phyloP scores from a whole-genome alignment of 192 early-diverging fungal genomes.

The Coemansia sp. region DNA sequence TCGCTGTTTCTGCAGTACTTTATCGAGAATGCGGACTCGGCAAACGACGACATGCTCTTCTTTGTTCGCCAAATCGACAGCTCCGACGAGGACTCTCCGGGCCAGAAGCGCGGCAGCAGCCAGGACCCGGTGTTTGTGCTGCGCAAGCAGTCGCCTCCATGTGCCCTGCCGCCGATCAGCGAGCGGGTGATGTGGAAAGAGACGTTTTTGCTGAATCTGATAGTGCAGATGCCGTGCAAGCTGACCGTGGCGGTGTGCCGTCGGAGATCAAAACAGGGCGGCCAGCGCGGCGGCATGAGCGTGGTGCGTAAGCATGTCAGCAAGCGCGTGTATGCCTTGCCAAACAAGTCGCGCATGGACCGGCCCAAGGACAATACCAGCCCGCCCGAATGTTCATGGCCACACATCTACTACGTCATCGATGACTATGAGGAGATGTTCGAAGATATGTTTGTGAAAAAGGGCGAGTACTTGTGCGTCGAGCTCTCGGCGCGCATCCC shows the following conservation, averaged over 20 bases:
- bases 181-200: slow-evolving; percentile 85
- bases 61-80: slow-evolving; percentile 66
- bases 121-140: slow-evolving; percentile 82
- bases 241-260: slow-evolving; percentile 86
- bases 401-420: slow-evolving; percentile 88
- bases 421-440: slow-evolving; percentile 91
- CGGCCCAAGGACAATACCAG: slow-evolving; percentile 70
- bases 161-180: slow-evolving; percentile 61
- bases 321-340: slow-evolving; percentile 77
- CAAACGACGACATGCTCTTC: slow-evolving; percentile 83
- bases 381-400: slow-evolving; percentile 87
- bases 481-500: slow-evolving; percentile 82
- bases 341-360: slow-evolving; percentile 90
- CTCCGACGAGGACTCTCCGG: slow-evolving; percentile 7
- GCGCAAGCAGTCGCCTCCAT: slow-evolving; percentile 64
- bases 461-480: slow-evolving; percentile 87
- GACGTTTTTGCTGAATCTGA: slow-evolving; percentile 88
- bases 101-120: slow-evolving; percentile 2
- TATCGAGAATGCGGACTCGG: slow-evolving; percentile 63
- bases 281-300: slow-evolving; percentile 63
- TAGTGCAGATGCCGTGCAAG: slow-evolving; percentile 87
- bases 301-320: slow-evolving; percentile 70
- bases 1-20: slow-evolving; percentile 60
- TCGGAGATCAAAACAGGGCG: slow-evolving; percentile 56
- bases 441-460: slow-evolving; percentile 80